Evolutionary conservation across 495 filamentous ascomycete species (phyloP).

Genomic region (Penicillium paradoxum): DNA sequence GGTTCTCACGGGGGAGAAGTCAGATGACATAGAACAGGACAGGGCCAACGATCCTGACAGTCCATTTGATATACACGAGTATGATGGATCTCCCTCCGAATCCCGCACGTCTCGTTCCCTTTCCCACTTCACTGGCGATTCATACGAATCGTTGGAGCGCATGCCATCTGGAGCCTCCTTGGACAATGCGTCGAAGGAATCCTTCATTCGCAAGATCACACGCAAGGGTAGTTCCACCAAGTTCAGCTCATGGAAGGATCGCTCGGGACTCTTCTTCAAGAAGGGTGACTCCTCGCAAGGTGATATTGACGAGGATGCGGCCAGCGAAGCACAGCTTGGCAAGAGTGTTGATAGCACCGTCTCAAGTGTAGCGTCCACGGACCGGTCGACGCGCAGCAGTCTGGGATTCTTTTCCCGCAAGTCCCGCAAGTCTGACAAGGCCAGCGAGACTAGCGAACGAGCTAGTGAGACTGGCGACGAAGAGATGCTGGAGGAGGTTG

Average conservation of each 20-base stretch:
- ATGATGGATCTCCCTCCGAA: conserved; percentile 55
- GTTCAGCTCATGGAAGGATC: conserved; percentile 69
- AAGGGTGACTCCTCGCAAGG: conserved; percentile 51
- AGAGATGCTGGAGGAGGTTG: conserved; percentile 33
- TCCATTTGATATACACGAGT: conserved; percentile 37
- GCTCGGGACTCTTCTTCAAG: conserved; percentile 58
- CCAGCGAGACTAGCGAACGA: conserved; percentile 44
- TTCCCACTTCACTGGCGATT: conserved; percentile 63
- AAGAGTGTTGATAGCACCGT: conserved; percentile 46
- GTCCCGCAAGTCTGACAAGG: conserved; percentile 43
- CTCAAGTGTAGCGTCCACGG: conserved; percentile 40
- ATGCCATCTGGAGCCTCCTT: conserved; percentile 61
- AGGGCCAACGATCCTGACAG: conserved; percentile 29
- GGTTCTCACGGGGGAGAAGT: conserved; percentile 41
- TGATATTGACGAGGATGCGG: conserved; percentile 46
- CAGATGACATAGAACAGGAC: conserved; percentile 38
- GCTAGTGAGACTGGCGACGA: conserved; percentile 47
- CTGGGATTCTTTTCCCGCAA: conserved; percentile 50
- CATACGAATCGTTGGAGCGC: conserved; percentile 68
- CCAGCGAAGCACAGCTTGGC: conserved; percentile 42
- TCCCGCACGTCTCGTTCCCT: conserved; percentile 59
- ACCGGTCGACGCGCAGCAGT: conserved; percentile 43
- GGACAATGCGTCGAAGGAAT: conserved; percentile 57
- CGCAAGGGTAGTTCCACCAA: conserved; percentile 77
- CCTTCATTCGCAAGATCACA: conserved; percentile 67